Conservation (phyloP, 352 stramenopile genomes). For the Phytopythium chamaehyphon region DNA sequence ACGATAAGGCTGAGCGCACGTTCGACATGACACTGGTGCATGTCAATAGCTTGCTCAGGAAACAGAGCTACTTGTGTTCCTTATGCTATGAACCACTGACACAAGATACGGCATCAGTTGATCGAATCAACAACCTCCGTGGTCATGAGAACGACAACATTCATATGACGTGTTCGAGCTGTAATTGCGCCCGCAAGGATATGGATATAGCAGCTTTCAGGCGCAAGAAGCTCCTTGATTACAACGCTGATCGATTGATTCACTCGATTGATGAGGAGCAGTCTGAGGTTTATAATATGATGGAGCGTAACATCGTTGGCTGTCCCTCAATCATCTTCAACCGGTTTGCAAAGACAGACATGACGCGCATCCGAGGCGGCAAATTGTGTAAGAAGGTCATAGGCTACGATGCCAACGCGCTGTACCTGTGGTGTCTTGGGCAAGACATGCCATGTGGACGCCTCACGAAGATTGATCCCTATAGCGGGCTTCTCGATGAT, state of each 20-base stretch:
- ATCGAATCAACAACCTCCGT: slow-evolving; percentile 18
- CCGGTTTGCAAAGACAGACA: slow-evolving; percentile 10
- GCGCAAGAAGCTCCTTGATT: slow-evolving; percentile 15
- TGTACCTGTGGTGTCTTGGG: slow-evolving; percentile 30
- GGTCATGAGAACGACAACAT: slow-evolving; percentile 11
- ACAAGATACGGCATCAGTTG: slow-evolving; percentile 16
- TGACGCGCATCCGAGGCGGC: slow-evolving; percentile 15
- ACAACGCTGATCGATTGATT: slow-evolving; percentile 14
- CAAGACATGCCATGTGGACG: slow-evolving; percentile 25
- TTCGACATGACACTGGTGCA: slow-evolving; percentile 16
- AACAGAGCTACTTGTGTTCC: slow-evolving; percentile 20
- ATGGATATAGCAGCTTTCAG: slow-evolving; percentile 11
- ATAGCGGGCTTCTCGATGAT: slow-evolving; percentile 25
- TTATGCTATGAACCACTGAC: slow-evolving; percentile 15
- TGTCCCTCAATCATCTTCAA: slow-evolving; percentile 21
- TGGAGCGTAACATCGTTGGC: slow-evolving; percentile 20
- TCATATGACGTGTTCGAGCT: slow-evolving; percentile 10
- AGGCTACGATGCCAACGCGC: slow-evolving; percentile 22
- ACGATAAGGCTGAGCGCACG: slow-evolving; percentile 12
- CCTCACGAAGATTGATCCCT: slow-evolving; percentile 13
- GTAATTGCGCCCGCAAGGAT: slow-evolving; percentile 16
- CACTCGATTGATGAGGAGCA: slow-evolving; percentile 17
- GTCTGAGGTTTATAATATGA: slow-evolving; percentile 14
- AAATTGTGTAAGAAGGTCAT: slow-evolving; percentile 24
- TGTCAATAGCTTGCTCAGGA: slow-evolving; percentile 12